Evolutionary conservation across 192 early-diverging fungal species (phyloP), one percentile per base, ranked within the genome.

Genomic region (Backusella australiensis): DNA sequence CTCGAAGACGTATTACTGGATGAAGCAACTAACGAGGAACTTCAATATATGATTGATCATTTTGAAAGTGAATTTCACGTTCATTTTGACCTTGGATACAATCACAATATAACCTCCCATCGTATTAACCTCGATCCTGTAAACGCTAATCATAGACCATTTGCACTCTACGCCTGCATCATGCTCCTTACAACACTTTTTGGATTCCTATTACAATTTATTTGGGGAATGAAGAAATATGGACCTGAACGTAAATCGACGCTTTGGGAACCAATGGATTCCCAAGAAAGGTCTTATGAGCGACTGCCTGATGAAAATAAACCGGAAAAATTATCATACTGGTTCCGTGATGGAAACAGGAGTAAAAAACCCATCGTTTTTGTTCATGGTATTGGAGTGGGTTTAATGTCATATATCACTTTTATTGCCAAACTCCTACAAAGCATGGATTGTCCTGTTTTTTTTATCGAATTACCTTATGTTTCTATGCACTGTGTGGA

Each of bases 361-460:
- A 56, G 69, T 26, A 72, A 75, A 26, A 77, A 77, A 49, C 82
- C 82, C 12, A 63, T 83, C 19, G 72, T 83, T 2, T 83, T 83
- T 71, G 86, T 92, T 26, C 92, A 93, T 76, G 92, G 92, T 34
- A 84, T 93, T 73, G 91, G 89, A 2, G 82, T 88, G 59, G 91
- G 92, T 21, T 46, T 92, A 1, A 84, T 83, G 34, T 81, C 82
- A 36, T 93, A 93, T 71, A 26, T 81, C 19, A 75, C 81, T 15
- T 88, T 91, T 78, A 67, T 93, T 35, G 42, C 72, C 34, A 73
- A 79, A 9, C 78, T 93, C 35, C 59, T 81, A 14, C 78, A 77
- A 36, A 53, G 52, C n/a, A 66, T 85, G 11, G 83, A 82, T 9
- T 74, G 75, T 2, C 85, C 85, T 12, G 69, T 89, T 4, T 83